Conservation (phyloP, 768 basidiomycete genomes). For the Hypholoma fasciculare region DNA sequence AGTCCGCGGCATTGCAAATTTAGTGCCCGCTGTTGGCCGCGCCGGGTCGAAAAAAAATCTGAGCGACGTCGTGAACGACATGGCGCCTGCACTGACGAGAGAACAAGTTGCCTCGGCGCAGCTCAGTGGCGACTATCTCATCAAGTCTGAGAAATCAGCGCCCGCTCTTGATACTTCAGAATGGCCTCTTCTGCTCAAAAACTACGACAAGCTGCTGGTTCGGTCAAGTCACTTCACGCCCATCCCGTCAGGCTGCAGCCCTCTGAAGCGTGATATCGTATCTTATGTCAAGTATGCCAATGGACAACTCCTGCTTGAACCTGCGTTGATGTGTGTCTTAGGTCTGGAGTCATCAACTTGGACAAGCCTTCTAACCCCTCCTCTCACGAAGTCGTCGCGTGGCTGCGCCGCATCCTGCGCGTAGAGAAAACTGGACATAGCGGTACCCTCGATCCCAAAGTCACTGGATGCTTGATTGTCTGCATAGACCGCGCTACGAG, state of each 20-base stretch:
- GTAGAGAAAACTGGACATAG: constrained; percentile 99
- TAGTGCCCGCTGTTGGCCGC: neutral
- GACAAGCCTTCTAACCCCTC: constrained; percentile 99
- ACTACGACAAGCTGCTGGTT: constrained; percentile 95
- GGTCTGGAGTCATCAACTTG: constrained; percentile 97
- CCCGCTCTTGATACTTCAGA: constrained; percentile 92
- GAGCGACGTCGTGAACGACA: constrained; percentile 15
- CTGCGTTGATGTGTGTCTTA: constrained; percentile 28
- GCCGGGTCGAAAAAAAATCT: constrained; percentile 10
- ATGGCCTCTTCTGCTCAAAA: constrained; percentile 98
- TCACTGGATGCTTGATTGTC: constrained; percentile 97
- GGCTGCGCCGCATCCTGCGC: constrained; percentile 94
- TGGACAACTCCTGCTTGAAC: neutral
- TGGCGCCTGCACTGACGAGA: constrained; percentile 57
- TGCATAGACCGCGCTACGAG: constrained; percentile 99
- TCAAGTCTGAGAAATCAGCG: constrained; percentile 73
- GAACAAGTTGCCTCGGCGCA: constrained; percentile 76
- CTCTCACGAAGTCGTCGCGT: constrained; percentile 98
- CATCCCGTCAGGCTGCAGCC: constrained; percentile 91
- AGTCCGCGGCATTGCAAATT: constrained; percentile 16
- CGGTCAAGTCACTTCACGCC: constrained; percentile 98
- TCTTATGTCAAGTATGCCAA: constrained; percentile 84
- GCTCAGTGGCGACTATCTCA: constrained; percentile 71
- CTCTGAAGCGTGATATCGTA: constrained; percentile 90
- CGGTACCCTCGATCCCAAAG: constrained; percentile 98